Evolutionary conservation across 2,329 filamentous ascomycete species (phyloP), one percentile per base, ranked within the genome.

Genomic region (Diaporthe sp.): DNA sequence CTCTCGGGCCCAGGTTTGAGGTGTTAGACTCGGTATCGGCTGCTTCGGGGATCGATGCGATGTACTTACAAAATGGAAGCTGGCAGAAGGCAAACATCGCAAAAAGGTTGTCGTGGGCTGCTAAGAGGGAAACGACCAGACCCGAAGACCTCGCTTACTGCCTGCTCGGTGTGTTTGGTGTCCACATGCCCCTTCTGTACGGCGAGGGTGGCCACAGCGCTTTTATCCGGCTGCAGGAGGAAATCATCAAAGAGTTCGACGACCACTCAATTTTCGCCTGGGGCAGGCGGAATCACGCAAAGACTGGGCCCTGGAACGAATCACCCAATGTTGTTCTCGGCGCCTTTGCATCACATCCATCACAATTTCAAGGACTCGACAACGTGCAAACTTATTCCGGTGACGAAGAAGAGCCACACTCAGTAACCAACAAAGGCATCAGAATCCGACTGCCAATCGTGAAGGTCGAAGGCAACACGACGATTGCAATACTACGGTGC

Each of bases 221-320:
- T 10, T 73, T 73, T 34, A 44, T 73, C 51, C 31, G 71, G 19
- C 25, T 73, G 44, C 71, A 73, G 58, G 71, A 73, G 10, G 71
- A 73, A 42, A 73, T 73, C 39, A 62, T 73, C 58, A 73, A 73
- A 34, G 60, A 67, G 58, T 62, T 67, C 17, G 71, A 73, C 71
- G 71, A 73, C 19, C 71, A 73, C 44, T 73, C 71, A 4, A 67
- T 73, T 2, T 73, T 73, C 13, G 71, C 71, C n/a, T 73, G 71
- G 71, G 68, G 68, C 10, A 60, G 68, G 39, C 53, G 68, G 28
- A 72, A 72, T n/a, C 39, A 72, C 4, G 53, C 68, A 44, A 72
- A 58, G 39, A 25, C 42, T 19, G 68, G 68, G 1, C 68, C 68
- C 17, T 72, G 68, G 68, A 72, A 72, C 22, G 68, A 72, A 9